These are phyloP conservation scores for Ceratobasidium sp. DNA, from an alignment of 1,284 basidiomycete genomes.

Conservation along the genomic window DNA sequence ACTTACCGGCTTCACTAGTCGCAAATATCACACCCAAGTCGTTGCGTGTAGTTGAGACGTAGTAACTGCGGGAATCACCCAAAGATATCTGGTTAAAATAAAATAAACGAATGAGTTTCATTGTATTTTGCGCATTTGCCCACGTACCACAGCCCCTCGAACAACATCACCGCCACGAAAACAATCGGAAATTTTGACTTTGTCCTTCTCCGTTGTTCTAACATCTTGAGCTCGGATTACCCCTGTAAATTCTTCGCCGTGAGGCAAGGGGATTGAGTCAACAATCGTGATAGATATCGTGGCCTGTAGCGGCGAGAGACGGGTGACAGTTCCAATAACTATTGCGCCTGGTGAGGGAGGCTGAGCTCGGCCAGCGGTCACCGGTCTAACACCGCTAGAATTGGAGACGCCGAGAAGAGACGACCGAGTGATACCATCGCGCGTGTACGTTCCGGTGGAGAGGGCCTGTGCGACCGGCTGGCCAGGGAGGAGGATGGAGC, in stretches of 20 bases:
- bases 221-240: slow-evolving; percentile 94
- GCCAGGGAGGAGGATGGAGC: slow-evolving; percentile 78
- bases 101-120: no score
- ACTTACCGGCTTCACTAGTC: slow-evolving; percentile 80
- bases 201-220: slow-evolving; percentile 92
- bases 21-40: slow-evolving; percentile 94
- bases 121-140: not conserved
- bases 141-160: slow-evolving; percentile 88
- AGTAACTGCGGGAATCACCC: slow-evolving; percentile 94
- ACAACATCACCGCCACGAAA: slow-evolving; percentile 98
- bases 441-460: slow-evolving; percentile 78
- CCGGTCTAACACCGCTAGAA: not conserved
- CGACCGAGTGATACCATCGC: slow-evolving; percentile 76
- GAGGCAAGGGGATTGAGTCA: slow-evolving; percentile 86
- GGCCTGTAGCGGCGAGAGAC: slow-evolving; percentile 90
- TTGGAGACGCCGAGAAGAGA: slow-evolving; percentile 73
- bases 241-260: slow-evolving; percentile 93
- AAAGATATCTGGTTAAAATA: slow-evolving; percentile 82
- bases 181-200: slow-evolving; percentile 92
- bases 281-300: slow-evolving; percentile 90
- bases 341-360: slow-evolving; percentile 79
- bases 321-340: slow-evolving; percentile 84
- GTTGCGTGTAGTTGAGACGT: slow-evolving; percentile 94
- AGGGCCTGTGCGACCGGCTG: slow-evolving; percentile 79
- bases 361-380: slow-evolving; percentile 63